Percentiles rank a stretch among this genome's conserved stretches.
Evolutionary conservation across 1,139 yeast genomes (phyloP).

Genomic region (Yamadazyma songkhlaensis): DNA sequence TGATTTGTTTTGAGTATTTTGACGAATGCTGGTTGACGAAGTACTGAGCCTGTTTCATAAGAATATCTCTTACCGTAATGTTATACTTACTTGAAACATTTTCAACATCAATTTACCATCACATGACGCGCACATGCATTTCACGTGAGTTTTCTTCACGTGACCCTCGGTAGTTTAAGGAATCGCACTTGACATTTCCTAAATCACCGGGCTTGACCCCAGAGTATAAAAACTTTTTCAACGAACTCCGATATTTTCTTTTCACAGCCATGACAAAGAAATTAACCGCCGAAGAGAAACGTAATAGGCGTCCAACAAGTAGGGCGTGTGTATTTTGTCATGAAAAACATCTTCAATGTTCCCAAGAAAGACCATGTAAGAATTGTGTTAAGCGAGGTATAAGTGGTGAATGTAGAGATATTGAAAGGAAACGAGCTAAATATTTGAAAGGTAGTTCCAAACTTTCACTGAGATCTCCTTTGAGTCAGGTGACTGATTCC

Average conservation of each 20-base stretch:
- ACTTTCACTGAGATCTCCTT: background rate
- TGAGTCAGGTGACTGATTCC: conserved; percentile 1
- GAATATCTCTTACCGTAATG: too few relatives aligned
- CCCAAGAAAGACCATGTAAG: conserved; percentile 59
- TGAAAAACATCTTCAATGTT: conserved; percentile 67
- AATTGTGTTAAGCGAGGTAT: conserved; percentile 64
- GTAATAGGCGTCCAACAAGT: conserved; percentile 55
- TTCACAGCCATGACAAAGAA: conserved; percentile 49
- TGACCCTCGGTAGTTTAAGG: background rate
- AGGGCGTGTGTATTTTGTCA: conserved; percentile 74
- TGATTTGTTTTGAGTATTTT: too few relatives aligned
- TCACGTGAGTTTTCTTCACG: too few relatives aligned
- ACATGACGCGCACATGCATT: too few relatives aligned
- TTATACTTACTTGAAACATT: too few relatives aligned
- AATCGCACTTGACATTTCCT: background rate
- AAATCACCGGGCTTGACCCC: background rate
- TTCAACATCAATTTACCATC: too few relatives aligned
- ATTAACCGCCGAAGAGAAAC: conserved; percentile 52
- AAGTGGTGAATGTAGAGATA: conserved; percentile 55
- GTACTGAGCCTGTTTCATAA: too few relatives aligned
- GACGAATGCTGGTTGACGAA: too few relatives aligned
- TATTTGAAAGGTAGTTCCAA: conserved; percentile 20
- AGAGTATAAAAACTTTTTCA: background rate
- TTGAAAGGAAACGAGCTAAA: conserved; percentile 56
- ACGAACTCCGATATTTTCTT: background rate